Base-by-base conservation (phyloP, 2,329 filamentous ascomycete genomes). In the Hysterium pulicare region DNA sequence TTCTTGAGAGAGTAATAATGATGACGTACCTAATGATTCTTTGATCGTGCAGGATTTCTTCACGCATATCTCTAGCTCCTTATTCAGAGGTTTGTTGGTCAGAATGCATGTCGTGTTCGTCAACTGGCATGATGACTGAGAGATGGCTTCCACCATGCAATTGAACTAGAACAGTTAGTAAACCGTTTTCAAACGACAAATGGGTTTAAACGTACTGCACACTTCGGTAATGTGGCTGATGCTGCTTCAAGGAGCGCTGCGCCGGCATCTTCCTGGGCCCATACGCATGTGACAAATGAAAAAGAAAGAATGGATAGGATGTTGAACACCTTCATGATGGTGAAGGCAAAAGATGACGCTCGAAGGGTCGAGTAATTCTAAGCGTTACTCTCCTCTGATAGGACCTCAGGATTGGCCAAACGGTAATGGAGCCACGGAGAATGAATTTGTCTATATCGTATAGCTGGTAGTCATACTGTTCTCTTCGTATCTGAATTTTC, bases 81-180 rank as follows among this genome's bases (percentile, higher is more conserved):
- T 36, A 2, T 49, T 45, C 9, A 61, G 42, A 20, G 42, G 28
- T 15, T 45, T 35, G 35, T 61, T 52, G n/a, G 35, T 36, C 16
- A 47, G 41, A 16, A 59, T 56, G 44, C 59, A 62, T 5, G 44
- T 44, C 19, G 55, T 49, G 30, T 61, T 55, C 3, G 57, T 50
- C 23, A 59, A 39, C 11, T 49, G 42, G 42, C 59, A 62, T 17
- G 48, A 31, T 13, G 58, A 61, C 17, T 50, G 33, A 8, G 44
- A 40, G n/a, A 61, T 49, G 22, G 36, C 44, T 11, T 40, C 40
- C 8, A 57, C 33, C 23, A 56, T 54, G 38, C 58, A 61, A 21
- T 51, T 42, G 19, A 59, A 16, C 58, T 61, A 33, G 13, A 7
- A 21, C 4, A 7, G 17, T 37, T 20, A 37, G 34, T 15, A 37